phyloP scores from a whole-genome alignment of 768 basidiomycete genomes.

The Nidularia pulvinata region DNA sequence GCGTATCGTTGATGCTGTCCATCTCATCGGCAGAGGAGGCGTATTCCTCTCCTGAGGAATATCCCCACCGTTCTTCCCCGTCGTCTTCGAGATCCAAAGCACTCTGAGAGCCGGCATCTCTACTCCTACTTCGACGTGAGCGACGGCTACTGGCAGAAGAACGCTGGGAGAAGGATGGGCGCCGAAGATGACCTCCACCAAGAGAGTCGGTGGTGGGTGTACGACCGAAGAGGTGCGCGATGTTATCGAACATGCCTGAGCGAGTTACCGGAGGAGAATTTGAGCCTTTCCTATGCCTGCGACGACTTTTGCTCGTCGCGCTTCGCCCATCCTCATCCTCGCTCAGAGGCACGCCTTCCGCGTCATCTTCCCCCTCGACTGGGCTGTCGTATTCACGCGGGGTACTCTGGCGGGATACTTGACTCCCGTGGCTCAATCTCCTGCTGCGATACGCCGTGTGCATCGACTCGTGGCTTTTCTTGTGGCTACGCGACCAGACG shows the following conservation, averaged over 20 bases:
- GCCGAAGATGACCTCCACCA: slow-evolving; percentile 25
- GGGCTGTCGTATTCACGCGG: slow-evolving; percentile 33
- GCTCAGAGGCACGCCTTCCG: slow-evolving; percentile 15
- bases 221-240: slow-evolving; percentile 68
- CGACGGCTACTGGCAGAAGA: slow-evolving; percentile 53
- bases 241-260: slow-evolving; percentile 58
- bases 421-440: slow-evolving; percentile 46
- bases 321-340: slow-evolving; percentile 25
- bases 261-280: slow-evolving; percentile 32
- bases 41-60: slow-evolving; percentile 84
- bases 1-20: slow-evolving; percentile 32
- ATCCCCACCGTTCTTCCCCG: slow-evolving; percentile 85
- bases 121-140: slow-evolving; percentile 22
- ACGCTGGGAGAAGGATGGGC: slow-evolving; percentile 56
- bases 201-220: slow-evolving; percentile 34
- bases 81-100: slow-evolving; percentile 55
- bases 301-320: slow-evolving; percentile 14
- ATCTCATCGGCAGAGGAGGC: slow-evolving; percentile 32
- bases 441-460: slow-evolving; percentile 23
- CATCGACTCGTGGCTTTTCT: slow-evolving; percentile 51
- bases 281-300: slow-evolving; percentile 26
- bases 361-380: slow-evolving; percentile 25
- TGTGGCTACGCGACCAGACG: slow-evolving; percentile 44
- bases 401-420: slow-evolving; percentile 34
- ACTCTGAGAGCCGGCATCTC: slow-evolving; percentile 56